Conservation (phyloP, 768 basidiomycete species). For the Leccinum olivaceopallidum region DNA sequence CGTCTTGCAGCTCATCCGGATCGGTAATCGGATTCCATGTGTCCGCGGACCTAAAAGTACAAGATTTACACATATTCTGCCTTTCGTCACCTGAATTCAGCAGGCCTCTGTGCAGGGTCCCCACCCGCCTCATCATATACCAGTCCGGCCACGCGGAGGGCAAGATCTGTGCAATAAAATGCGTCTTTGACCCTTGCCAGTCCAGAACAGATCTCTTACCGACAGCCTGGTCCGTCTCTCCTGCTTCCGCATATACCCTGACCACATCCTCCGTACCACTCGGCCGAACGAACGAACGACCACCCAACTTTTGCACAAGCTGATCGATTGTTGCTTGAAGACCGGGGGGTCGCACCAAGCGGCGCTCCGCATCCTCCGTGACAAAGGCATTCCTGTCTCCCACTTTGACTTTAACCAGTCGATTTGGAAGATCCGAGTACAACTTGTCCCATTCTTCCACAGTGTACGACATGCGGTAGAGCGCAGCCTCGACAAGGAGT, state of each 20-base stretch:
- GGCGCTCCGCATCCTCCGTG: constrained; percentile 92
- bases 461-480: constrained; percentile 85
- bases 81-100: constrained; percentile 65
- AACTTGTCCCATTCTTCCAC: constrained; percentile 88
- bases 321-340: constrained; percentile 84
- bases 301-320: constrained; percentile 77
- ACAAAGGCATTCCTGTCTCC: constrained; percentile 78
- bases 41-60: constrained; percentile 2
- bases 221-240: constrained; percentile 69
- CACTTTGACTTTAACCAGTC: constrained; percentile 92
- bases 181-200: constrained; percentile 2
- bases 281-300: constrained; percentile 92
- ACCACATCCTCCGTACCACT: constrained; percentile 99
- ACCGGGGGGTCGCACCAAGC: constrained; percentile 75
- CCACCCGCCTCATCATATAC: constrained; percentile 84
- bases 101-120: constrained; percentile 73
- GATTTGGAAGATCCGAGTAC: constrained; percentile 92
- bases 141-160: constrained; percentile 80
- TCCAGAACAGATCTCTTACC: constrained; percentile 45
- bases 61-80: constrained; percentile 7
- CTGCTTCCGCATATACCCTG: constrained; percentile 94
- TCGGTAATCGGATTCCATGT: constrained; percentile 8
- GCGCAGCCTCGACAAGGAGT: constrained; percentile 91
- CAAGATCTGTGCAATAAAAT: constrained; percentile 59
- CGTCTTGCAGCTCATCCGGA: constrained; percentile 15